phyloP scores from a whole-genome alignment of 2,329 filamentous ascomycete species.

The Verticillium nubilum region DNA sequence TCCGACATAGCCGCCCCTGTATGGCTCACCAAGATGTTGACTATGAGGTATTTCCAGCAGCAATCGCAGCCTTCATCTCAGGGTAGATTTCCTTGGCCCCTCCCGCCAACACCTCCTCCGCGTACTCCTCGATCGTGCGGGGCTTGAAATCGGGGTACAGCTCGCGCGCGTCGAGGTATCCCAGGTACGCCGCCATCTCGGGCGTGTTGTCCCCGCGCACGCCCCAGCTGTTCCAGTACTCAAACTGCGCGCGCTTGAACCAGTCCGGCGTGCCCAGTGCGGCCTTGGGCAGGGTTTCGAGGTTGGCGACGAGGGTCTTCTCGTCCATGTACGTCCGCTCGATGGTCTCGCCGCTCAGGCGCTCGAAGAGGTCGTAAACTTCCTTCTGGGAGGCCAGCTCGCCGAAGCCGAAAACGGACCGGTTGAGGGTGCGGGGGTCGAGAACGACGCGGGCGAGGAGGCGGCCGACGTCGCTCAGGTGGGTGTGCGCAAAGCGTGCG shows the following conservation, averaged over 20 bases:
- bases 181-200: slow-evolving; percentile 46
- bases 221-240: slow-evolving; percentile 40
- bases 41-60: neutral
- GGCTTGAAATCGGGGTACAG: slow-evolving; percentile 44
- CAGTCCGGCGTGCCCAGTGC: neutral
- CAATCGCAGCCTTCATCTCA: neutral
- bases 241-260: slow-evolving; percentile 8
- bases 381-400: slow-evolving; percentile 39
- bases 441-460: slow-evolving; percentile 44
- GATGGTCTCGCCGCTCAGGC: slow-evolving; percentile 41
- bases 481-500: slow-evolving; percentile 34
- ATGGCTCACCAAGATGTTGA: too few species aligned
- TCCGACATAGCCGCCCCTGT: too few species aligned
- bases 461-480: slow-evolving; percentile 45
- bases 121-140: slow-evolving; percentile 3
- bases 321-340: slow-evolving; percentile 26
- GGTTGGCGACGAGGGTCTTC: neutral
- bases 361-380: slow-evolving; percentile 38
- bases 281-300: neutral
- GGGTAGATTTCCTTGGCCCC: neutral
- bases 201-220: slow-evolving; percentile 48
- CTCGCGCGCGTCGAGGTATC: slow-evolving; percentile 45
- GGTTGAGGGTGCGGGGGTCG: slow-evolving; percentile 49
- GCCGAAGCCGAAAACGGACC: slow-evolving; percentile 41
- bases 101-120: slow-evolving; percentile 1